Evolutionary conservation across 352 stramenopile genomes (phyloP).

Genomic region (Halophytophthora polymorphica): DNA sequence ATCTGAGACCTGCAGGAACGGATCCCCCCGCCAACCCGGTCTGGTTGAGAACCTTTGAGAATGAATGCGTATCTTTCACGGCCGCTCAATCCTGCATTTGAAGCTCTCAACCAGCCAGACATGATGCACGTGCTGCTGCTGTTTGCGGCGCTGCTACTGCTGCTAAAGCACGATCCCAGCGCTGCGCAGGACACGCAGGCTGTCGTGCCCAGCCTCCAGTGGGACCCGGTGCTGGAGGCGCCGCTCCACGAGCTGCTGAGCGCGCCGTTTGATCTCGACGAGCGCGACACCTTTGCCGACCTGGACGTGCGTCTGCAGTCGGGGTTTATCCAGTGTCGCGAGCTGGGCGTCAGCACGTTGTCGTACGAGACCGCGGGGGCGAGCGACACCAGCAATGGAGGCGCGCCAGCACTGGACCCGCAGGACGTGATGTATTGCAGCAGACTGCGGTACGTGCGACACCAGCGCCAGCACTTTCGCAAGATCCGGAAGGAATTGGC

Average conservation of each 20-base stretch:
- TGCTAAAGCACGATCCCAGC: not conserved
- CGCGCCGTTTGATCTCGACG: slow-evolving; percentile 10
- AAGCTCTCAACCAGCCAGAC: not conserved
- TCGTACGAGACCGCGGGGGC: slow-evolving; percentile 7
- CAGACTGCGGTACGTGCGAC: slow-evolving; percentile 48
- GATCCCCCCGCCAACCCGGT: no score
- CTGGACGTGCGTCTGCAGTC: slow-evolving; percentile 33
- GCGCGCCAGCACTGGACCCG: slow-evolving; percentile 5
- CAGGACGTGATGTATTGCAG: slow-evolving; percentile 34
- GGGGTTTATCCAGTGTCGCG: slow-evolving; percentile 31
- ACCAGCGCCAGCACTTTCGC: slow-evolving; percentile 36
- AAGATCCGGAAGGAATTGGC: slow-evolving; percentile 19
- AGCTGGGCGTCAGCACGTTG: slow-evolving; percentile 20
- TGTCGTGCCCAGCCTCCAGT: slow-evolving; percentile 8
- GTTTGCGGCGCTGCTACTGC: not conserved
- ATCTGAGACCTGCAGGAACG: no score
- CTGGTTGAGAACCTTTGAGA: not conserved
- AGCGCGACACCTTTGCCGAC: slow-evolving; percentile 2
- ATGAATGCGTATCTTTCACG: not conserved
- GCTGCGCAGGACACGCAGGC: not conserved
- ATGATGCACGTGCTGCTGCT: not conserved
- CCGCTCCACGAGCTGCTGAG: slow-evolving; percentile 25
- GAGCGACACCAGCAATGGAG: slow-evolving; percentile 1
- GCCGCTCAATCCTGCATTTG: not conserved
- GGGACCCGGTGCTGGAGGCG: slow-evolving; percentile 21